Conservation (phyloP, 768 basidiomycete species). For the Austroboletus eburneus region DNA sequence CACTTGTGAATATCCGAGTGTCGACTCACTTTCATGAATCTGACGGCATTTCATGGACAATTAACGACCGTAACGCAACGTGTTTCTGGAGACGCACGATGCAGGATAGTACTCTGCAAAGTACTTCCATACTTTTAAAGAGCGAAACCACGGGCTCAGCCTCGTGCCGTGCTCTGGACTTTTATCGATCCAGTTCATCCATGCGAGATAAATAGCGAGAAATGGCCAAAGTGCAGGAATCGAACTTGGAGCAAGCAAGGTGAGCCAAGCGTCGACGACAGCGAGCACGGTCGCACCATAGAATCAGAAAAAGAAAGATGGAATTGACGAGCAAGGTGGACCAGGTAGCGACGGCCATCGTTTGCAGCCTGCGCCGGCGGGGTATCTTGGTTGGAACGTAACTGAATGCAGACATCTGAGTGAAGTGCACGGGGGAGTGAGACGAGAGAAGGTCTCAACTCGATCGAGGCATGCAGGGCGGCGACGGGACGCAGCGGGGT, state of each 20-base stretch:
- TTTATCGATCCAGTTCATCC: slow-evolving; percentile 72
- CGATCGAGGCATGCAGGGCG: slow-evolving; percentile 66
- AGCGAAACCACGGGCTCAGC: slow-evolving; percentile 70
- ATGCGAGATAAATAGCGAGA: slow-evolving; percentile 70
- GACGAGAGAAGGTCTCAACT: slow-evolving; percentile 43
- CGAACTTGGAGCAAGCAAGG: slow-evolving; percentile 49
- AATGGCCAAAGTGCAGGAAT: slow-evolving; percentile 88
- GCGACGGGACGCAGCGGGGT: slow-evolving; percentile 60
- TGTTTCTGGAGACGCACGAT: slow-evolving; percentile 53
- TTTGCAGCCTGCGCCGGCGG: slow-evolving; percentile 81
- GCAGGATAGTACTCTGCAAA: slow-evolving; percentile 92
- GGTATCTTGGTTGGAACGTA: slow-evolving; percentile 89
- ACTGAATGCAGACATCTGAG: slow-evolving; percentile 33
- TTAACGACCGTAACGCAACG: neutral
- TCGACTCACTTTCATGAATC: slow-evolving; percentile 34
- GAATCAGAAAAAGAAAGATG: slow-evolving; percentile 64
- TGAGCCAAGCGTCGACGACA: neutral
- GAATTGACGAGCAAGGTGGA: slow-evolving; percentile 73
- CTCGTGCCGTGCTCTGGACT: slow-evolving; percentile 73
- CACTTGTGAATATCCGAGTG: too few relatives aligned
- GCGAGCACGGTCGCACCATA: slow-evolving; percentile 54
- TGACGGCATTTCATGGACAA: neutral
- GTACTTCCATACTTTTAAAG: slow-evolving; percentile 71
- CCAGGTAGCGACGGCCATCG: slow-evolving; percentile 84
- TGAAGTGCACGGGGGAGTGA: slow-evolving; percentile 1